Conservation (phyloP, 768 basidiomycete species). For the Mycena rebaudengoi region DNA sequence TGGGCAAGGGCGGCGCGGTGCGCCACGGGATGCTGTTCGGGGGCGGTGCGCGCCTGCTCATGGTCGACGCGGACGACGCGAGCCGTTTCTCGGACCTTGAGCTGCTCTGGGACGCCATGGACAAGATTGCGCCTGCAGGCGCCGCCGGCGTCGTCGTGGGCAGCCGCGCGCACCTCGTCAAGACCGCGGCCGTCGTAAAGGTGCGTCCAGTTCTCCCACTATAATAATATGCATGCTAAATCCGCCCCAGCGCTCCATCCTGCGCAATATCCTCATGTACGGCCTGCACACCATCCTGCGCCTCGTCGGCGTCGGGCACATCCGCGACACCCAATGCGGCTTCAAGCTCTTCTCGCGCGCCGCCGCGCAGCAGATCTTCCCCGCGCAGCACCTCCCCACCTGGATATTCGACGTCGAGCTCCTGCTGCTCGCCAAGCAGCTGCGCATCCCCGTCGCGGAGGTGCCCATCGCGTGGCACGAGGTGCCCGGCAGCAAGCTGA, state of each 20-base stretch:
- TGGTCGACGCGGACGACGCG: constrained; percentile 96
- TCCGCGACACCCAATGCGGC: constrained; percentile 95
- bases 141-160: constrained; percentile 79
- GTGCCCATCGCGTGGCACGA: constrained; percentile 95
- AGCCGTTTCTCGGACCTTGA: constrained; percentile 88
- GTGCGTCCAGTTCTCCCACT: constrained; percentile 50
- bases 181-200: constrained; percentile 93
- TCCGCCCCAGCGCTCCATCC: constrained; percentile 74
- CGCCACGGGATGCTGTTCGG: constrained; percentile 89
- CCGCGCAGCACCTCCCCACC: constrained; percentile 83
- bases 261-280: constrained; percentile 95
- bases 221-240: not conserved
- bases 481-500: constrained; percentile 91
- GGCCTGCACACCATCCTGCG: constrained; percentile 89
- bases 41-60: constrained; percentile 79
- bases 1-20: constrained; percentile 94
- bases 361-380: constrained; percentile 86
- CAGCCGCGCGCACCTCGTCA: constrained; percentile 91
- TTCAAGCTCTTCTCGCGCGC: constrained; percentile 94
- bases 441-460: constrained; percentile 81
- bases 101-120: constrained; percentile 79
- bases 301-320: constrained; percentile 88
- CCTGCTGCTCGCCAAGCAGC: constrained; percentile 82
- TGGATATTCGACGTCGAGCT: constrained; percentile 99
- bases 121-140: constrained; percentile 58